Conservation (phyloP, 805 yeast species). For the Blastobotrys parvus region DNA sequence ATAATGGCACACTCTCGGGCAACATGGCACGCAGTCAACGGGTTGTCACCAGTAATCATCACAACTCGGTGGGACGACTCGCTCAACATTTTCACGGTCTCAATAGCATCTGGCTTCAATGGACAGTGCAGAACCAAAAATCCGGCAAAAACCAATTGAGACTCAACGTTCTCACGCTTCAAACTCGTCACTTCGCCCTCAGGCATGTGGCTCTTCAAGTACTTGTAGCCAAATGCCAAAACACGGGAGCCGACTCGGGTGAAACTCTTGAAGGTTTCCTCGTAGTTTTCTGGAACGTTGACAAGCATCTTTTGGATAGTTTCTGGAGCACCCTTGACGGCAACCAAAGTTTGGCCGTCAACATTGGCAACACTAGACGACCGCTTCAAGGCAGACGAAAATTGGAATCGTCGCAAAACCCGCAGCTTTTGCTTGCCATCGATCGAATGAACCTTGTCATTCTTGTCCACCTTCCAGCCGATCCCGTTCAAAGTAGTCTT, state of each 20-base stretch:
- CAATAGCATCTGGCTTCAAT: conserved; percentile 85
- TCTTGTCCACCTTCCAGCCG: conserved; percentile 72
- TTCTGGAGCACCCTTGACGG: conserved; percentile 98
- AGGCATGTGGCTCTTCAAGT: conserved; percentile 43
- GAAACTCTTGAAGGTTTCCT: conserved; percentile 76
- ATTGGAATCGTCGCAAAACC: conserved; percentile 90
- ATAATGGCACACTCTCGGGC: conserved; percentile 89
- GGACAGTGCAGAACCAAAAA: conserved; percentile 97
- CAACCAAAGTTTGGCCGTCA: conserved; percentile 54
- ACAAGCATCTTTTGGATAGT: conserved; percentile 73
- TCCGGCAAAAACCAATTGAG: conserved; percentile 72
- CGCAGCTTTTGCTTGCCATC: conserved; percentile 42
- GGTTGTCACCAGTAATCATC: conserved; percentile 99
- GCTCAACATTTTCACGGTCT: conserved; percentile 82
- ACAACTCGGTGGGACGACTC: conserved; percentile 92
- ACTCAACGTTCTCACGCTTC: conserved; percentile 70
- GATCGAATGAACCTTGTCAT: conserved; percentile 57
- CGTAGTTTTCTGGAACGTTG: conserved; percentile 69
- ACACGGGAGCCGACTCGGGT: conserved; percentile 97
- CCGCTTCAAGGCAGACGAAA: conserved; percentile 91
- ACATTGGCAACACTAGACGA: conserved; percentile 75
- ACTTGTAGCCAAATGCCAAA: conserved; percentile 85
- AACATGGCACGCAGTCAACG: conserved; percentile 95
- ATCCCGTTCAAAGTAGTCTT: conserved; percentile 87
- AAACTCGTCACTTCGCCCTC: conserved; percentile 48